Percentiles rank a stretch among this genome's conserved stretches.
phyloP scores from a whole-genome alignment of 768 basidiomycete genomes.

The Hygrocybe coccinea region DNA sequence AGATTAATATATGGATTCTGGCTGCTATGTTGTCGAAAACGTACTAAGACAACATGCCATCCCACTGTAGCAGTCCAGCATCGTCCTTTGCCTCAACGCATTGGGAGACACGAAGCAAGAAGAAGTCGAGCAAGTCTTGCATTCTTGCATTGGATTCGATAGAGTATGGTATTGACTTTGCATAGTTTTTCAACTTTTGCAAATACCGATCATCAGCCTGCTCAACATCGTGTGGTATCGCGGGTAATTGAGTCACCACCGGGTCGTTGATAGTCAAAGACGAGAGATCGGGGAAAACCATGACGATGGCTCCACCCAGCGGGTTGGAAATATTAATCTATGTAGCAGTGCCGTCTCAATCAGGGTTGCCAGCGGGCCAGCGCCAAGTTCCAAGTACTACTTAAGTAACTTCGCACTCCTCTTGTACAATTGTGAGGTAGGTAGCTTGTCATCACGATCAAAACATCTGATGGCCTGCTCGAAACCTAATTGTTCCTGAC shows the following conservation, averaged over 20 bases:
- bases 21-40: constrained; percentile 25
- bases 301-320: constrained; percentile 11
- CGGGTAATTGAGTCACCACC: constrained; percentile 7
- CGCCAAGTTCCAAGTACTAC: no score
- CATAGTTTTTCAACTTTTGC: constrained; percentile 59
- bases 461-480: background rate
- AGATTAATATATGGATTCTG: constrained; percentile 1
- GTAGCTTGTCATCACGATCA: no score
- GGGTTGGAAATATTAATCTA: no score
- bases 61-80: constrained; percentile 76
- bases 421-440: no score
- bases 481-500: no score
- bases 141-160: constrained; percentile 74
- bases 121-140: constrained; percentile 70
- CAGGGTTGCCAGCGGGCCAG: no score
- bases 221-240: constrained; percentile 27
- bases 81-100: constrained; percentile 77
- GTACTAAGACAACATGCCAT: constrained; percentile 67
- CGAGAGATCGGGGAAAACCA: constrained; percentile 48
- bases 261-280: constrained; percentile 39
- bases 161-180: constrained; percentile 65
- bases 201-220: constrained; percentile 43
- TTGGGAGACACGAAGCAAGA: constrained; percentile 63
- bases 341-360: no score
- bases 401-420: no score